These are phyloP conservation scores for Neurospora sp. DNA, from an alignment of 495 filamentous ascomycete species.

Conservation along the genomic window DNA sequence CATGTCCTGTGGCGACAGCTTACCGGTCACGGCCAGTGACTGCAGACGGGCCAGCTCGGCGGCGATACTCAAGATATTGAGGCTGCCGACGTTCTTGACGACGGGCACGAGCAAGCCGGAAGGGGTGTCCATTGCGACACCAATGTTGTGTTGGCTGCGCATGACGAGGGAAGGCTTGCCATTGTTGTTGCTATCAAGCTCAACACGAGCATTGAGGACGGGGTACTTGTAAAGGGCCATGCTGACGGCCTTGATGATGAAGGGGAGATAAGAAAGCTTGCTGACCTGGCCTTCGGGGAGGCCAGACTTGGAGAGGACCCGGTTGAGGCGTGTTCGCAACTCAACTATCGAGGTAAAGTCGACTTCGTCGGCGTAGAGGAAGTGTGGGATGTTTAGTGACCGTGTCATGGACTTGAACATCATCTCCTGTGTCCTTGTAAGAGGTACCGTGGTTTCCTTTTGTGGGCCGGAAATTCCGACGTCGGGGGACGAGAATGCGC, in stretches of 20 bases:
- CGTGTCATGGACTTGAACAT: slow-evolving; percentile 99
- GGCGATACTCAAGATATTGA: slow-evolving; percentile 67
- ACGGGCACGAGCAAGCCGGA: slow-evolving; percentile 88
- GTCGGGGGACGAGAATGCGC: slow-evolving; percentile 6
- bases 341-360: slow-evolving; percentile 61
- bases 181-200: slow-evolving; percentile 39
- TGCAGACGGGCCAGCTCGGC: slow-evolving; percentile 67
- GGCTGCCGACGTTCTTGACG: slow-evolving; percentile 68
- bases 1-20: slow-evolving; percentile 66
- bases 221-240: slow-evolving; percentile 72
- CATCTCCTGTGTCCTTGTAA: slow-evolving; percentile 72
- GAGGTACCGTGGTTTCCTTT: slow-evolving; percentile 51
- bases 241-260: slow-evolving; percentile 90
- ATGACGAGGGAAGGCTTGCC: slow-evolving; percentile 60
- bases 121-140: slow-evolving; percentile 92
- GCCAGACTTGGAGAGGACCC: slow-evolving; percentile 31
- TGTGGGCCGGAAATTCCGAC: slow-evolving; percentile 31
- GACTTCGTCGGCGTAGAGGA: slow-evolving; percentile 82
- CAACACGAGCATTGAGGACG: slow-evolving; percentile 76
- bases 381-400: slow-evolving; percentile 83
- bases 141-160: slow-evolving; percentile 84
- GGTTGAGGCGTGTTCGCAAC: slow-evolving; percentile 62
- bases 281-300: slow-evolving; percentile 26
- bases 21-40: slow-evolving; percentile 57
- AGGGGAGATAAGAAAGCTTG: slow-evolving; percentile 84